Base-by-base conservation (phyloP, 768 basidiomycete genomes). In the Pleurotus eryngii region DNA sequence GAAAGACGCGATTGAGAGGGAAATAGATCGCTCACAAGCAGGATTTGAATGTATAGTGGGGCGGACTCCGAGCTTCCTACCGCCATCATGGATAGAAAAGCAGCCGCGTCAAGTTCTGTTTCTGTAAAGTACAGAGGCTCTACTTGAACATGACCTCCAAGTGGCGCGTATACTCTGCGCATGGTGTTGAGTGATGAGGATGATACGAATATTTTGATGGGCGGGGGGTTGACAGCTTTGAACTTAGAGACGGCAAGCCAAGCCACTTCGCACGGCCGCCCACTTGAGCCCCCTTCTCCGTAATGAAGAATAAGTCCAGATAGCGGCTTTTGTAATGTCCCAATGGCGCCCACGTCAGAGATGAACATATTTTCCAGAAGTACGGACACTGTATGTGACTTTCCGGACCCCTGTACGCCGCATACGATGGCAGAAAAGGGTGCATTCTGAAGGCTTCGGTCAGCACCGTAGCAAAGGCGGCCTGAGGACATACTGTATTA, bases 391-490 rank as follows among this genome's bases (percentile, higher is more conserved):
- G 86, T 88, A 50, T 90, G 88, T 0, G 86, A 89, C 63, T 90
- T 90, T 7, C 88, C 88, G 0, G 87, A 85, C 0, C 89, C 79
- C 72, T 90, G 89, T 0, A 89, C 87, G 0, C 88, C 88, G 53
- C 88, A 90, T 2, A 90, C 79, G n/a, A 90, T 64, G 0, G 87
- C 84, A 0, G 89, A 89, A 63, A 89, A 86, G 0, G 88, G 89
- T 0, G 88, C 77, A 64, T 89, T 90, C 88, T 89, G 45, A 58
- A 14, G 12, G 35, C 24, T 42, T 37, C 30, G 35, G 8, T 24
- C 51, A 45, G 26, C 4, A 26, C 24, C 24, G 24, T 26, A 26
- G 24, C 24, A 26, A 26, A 26, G 24, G 24, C 24, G 24, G 24
- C 24, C 24, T 26, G 24, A 26, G 24, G 5, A 39, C 74, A 65